Base-by-base conservation (phyloP, 495 filamentous ascomycete species). In the Lasiosphaeria ovina region DNA sequence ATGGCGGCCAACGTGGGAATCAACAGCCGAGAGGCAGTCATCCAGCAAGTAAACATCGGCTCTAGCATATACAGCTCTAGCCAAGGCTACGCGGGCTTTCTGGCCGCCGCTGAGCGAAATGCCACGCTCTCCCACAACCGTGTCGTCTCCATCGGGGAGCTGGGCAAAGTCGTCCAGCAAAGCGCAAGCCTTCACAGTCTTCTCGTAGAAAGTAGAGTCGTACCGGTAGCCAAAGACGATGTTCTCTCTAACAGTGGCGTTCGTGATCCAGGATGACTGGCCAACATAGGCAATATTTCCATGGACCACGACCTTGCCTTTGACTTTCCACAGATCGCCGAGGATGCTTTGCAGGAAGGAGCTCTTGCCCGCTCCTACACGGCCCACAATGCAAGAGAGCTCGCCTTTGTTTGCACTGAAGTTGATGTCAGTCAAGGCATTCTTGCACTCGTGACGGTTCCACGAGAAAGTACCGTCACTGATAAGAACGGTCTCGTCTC, bases 101-200 rank as follows among this genome's bases (percentile, higher is more conserved):
- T 99, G 95, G 42, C 95, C 95, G 59, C 95, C 95, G 52, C 93
- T 97, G 40, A 99, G 82, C 5, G 94, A 97, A 38, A 99, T 99
- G 16, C 95, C 95, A 62, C 96, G 87, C 75, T 99, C 94, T 60
- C 94, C 94, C 57, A 99, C 95, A 69, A 97, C 87, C 0, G 95
- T 99, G 68, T 93, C 89, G 68, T 99, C 95, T 14, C 95, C 94
- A 72, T 99, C 95, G 5, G 95, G 95, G 34, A 99, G 82, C 60
- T 88, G 89, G 51, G 87, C 85, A 74, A 99, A 96, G 70, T 99
- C 95, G 66, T 97, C 92, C 2, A 87, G 65, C 35, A 99, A 78
- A 57, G 95, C 95, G 69, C 95, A 99, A 24, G 95, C 95, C 72
- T 95, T 89, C 4, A 99, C 81, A 3, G 95, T 97, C 58, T 87